Conservation (phyloP, 768 basidiomycete species). For the Phanerochaete sordida region DNA sequence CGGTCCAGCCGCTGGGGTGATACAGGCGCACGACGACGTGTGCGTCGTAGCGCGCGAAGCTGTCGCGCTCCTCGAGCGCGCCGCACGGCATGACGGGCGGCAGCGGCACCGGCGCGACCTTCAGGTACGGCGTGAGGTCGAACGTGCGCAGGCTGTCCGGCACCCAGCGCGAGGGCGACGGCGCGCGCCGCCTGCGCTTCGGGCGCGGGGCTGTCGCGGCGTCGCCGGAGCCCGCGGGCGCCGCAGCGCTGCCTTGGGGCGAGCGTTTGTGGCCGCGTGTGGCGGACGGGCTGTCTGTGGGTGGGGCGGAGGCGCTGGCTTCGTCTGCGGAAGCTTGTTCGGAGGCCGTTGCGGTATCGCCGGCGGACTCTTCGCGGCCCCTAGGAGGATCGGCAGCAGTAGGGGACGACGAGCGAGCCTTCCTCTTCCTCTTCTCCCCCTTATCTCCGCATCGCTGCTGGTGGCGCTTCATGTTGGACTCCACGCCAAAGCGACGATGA, state of each 20-base stretch:
- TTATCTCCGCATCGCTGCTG: constrained; percentile 27
- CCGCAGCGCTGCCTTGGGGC: neutral
- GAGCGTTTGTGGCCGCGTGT: too few species aligned
- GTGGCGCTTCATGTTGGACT: constrained; percentile 78
- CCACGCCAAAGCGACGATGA: constrained; percentile 75
- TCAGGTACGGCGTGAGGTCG: constrained; percentile 51
- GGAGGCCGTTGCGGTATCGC: too few species aligned
- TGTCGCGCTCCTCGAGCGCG: constrained; percentile 57
- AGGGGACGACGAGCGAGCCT: neutral
- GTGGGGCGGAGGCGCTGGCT: too few species aligned
- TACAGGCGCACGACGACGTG: constrained; percentile 51
- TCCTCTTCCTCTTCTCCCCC: too few species aligned
- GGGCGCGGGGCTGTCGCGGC: constrained; percentile 3
- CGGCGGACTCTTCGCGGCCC: constrained; percentile 33
- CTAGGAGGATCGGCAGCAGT: neutral
- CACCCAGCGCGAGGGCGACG: constrained; percentile 71
- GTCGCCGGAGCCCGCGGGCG: constrained; percentile 5
- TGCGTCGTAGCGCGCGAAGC: constrained; percentile 61
- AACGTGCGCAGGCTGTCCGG: constrained; percentile 61
- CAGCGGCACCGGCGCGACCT: constrained; percentile 54
- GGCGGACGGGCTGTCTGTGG: too few species aligned
- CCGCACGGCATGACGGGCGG: constrained; percentile 47
- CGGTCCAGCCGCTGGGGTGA: constrained; percentile 63
- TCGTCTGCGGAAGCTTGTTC: too few species aligned
- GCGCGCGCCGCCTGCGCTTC: constrained; percentile 46